Percentiles rank a stretch among this genome's conserved stretches.
Conservation (phyloP, 257 asterid genomes). For the Ocimum tenuiflorum region DNA sequence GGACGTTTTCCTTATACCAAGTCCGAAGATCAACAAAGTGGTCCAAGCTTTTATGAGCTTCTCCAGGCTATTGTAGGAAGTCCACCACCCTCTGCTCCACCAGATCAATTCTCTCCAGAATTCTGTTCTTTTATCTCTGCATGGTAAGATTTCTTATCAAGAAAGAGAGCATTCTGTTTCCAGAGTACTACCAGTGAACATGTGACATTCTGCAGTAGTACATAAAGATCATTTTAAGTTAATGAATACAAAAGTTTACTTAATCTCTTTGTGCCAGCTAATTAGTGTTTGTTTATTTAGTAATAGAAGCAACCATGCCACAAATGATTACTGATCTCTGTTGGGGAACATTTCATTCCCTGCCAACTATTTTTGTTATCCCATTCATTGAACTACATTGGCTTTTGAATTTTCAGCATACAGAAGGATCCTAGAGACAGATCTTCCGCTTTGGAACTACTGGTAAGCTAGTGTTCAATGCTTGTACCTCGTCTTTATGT, state of each 20-base stretch:
- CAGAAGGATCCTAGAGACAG: constrained; percentile 84
- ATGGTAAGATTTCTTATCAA: constrained; percentile 46
- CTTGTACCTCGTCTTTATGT: neutral
- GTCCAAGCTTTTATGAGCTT: constrained; percentile 94
- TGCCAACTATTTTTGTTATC: neutral
- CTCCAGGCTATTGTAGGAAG: constrained; percentile 84
- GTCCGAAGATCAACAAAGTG: constrained; percentile 76
- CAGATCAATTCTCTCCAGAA: constrained; percentile 59
- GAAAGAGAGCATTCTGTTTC: neutral
- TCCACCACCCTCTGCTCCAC: constrained; percentile 92
- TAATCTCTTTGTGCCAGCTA: neutral
- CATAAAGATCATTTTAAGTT: no score
- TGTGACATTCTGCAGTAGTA: no score
- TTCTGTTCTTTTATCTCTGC: constrained; percentile 56
- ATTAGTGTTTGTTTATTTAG: neutral
- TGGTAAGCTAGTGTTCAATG: constrained; percentile 46
- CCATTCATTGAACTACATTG: neutral
- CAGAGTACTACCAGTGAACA: no score
- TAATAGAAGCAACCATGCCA: neutral
- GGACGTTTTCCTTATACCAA: constrained; percentile 94
- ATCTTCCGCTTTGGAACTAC: constrained; percentile 74
- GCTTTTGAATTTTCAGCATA: constrained; percentile 53
- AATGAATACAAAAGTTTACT: no score
- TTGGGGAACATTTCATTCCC: neutral
- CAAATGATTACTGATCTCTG: neutral